phyloP scores from a whole-genome alignment of 1,284 basidiomycete species.

The Rhodotorula sp. region DNA sequence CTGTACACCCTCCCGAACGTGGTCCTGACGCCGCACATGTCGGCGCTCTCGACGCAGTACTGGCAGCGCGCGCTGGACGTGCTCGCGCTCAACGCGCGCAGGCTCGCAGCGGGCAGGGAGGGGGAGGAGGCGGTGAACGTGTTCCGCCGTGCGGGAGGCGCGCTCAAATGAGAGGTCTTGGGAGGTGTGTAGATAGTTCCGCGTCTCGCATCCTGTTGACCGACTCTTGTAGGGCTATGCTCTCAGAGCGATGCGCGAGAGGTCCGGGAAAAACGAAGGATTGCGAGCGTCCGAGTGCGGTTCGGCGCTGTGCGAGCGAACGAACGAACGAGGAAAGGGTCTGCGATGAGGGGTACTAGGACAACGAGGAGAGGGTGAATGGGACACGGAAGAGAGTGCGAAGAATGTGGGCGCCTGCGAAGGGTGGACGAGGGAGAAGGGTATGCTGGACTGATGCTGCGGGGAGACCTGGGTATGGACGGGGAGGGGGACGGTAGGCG shows the following conservation, averaged over 20 bases:
- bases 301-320: not conserved
- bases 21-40: constrained; percentile 48
- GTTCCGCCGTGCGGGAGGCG: constrained; percentile 10
- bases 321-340: not conserved
- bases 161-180: not conserved
- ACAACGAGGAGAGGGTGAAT: not conserved
- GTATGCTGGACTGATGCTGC: not conserved
- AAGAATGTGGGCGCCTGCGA: not conserved
- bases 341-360: not conserved
- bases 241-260: too few species aligned
- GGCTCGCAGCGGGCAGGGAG: constrained; percentile 11
- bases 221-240: not conserved
- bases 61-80: constrained; percentile 17
- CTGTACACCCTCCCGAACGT: constrained; percentile 43
- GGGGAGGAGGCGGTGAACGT: constrained; percentile 25
- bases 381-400: not conserved
- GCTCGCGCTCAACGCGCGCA: constrained; percentile 17
- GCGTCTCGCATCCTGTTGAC: too few species aligned
- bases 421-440: not conserved
- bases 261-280: too few species aligned
- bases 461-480: not conserved
- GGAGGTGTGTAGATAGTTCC: not conserved
- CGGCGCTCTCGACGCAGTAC: constrained; percentile 15
- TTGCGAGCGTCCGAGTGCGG: not conserved
- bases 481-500: not conserved